Evolutionary conservation across 1,139 yeast genomes (phyloP), one percentile per base, ranked within the genome.

Genomic region (Sporopachydermia cereana): DNA sequence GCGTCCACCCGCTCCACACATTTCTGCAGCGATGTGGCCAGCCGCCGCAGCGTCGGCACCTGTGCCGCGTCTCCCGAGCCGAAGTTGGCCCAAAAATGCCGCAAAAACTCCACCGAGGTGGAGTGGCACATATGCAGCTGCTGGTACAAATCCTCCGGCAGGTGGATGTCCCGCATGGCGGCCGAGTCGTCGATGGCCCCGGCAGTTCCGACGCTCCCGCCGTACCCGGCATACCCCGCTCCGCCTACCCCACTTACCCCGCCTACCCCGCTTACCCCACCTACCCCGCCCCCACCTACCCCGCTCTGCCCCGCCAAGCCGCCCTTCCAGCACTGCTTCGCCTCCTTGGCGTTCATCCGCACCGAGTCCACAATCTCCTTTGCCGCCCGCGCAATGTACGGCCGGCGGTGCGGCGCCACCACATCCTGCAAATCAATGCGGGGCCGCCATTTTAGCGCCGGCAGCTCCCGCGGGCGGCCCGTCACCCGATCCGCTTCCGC

Each of bases 31-130:
- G 74, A 69, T 25, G 62, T 64, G 46, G 71, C 74, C 34, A 77
- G 61, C 45, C 67, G 71, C 41, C 68, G 62, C 18, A 76, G 63
- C 18, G 67, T 65, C 1, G 56, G 52, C 9, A 75, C 77, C 49
- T 73, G 74, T 22, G 72, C 64, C 17, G 75, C 68, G 45, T 77
- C 81, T 12, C 77, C 76, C 25, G 78, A 73, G 51, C 71, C 72
- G 53, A 75, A 77, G 54, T 76, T 78, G 3, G 69, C 58, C 82
- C 86, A 82, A 57, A 81, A 82, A 57, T 82, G 89, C 47, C 77
- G 72, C 42, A 82, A 58, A 55, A 81, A 81, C 58, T 82, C 91
- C 36, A 78, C 70, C 1, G 86, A 74, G 0, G 89, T 79, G 1
- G 79, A 73, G 56, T 82, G 88, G 18, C 77, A 66, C 27, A 76